Base-by-base conservation (phyloP, 192 early-diverging fungal genomes). In the Coemansia sp. region DNA sequence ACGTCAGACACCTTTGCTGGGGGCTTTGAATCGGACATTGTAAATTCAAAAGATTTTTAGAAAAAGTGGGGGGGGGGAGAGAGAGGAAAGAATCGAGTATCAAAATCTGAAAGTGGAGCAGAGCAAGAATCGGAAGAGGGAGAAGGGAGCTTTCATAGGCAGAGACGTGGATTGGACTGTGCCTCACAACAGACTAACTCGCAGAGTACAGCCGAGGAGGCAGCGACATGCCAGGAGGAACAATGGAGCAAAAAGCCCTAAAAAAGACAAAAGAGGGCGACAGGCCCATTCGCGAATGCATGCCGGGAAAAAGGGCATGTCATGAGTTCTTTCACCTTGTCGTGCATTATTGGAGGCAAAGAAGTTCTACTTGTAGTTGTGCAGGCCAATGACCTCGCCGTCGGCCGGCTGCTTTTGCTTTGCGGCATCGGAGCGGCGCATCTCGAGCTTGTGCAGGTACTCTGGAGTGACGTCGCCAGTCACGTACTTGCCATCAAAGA, bases 401-500 rank as follows among this genome's bases (percentile, higher is more conserved):
- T 68, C 66, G 28, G 61, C 58, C 13, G 33, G 23, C 31, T 63
- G 37, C 63, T 77, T 76, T 59, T 74, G 67, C 80, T 68, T 83
- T 68, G 71, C 53, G 13, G 35, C 57, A 64, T 83, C 80, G 5
- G 71, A 70, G 72, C 80, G 80, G 50, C 68, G 71, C 25, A 45
- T 60, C 65, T 83, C 80, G 20, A 83, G 80, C 76, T 83, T 77
- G 47, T 74, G 60, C 64, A 95, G 67, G 66, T 95, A 95, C 57
- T 86, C 86, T 21, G 80, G 57, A 21, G 87, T 85, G 14, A 95
- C 83, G 59, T 84, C 85, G 58, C 91, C 93, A 7, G 96, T 94
- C 25, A 99, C 85, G 77, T 99, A 99, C 47, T 86, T 75, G 45
- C 95, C 94, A 63, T 94, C 94, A 77, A 99, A 99, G 8, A 99